A percentile compares a stretch with the other conserved stretches of the same genome.
phyloP scores from a whole-genome alignment of 2,329 filamentous ascomycete genomes.

The Aspergillus sp. region DNA sequence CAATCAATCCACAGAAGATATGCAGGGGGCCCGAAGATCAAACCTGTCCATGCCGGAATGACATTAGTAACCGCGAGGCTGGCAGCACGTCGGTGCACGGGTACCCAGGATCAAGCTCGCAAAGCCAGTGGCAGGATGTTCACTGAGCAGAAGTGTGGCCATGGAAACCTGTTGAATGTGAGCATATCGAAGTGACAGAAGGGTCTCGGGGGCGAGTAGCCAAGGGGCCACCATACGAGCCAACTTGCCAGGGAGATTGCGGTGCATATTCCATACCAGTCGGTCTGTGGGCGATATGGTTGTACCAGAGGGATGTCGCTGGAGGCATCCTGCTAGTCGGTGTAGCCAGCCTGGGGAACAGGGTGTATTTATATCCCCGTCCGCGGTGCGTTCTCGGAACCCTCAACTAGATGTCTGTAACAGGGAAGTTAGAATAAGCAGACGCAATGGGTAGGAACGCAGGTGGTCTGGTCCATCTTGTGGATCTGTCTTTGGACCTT shows the following conservation, averaged over 20 bases:
- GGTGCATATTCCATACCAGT: no score
- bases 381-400: not conserved
- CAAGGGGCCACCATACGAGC: not conserved
- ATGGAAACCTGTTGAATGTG: not conserved
- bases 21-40: not conserved
- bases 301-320: constrained; percentile 3
- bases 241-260: not conserved
- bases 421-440: constrained; percentile 1
- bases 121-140: constrained; percentile 1
- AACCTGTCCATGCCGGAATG: not conserved
- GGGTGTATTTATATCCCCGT: constrained; percentile 5
- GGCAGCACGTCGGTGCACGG: not conserved
- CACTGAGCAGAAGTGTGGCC: not conserved
- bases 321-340: constrained; percentile 5
- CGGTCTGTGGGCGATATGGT: not conserved
- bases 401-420: constrained; percentile 6
- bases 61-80: not conserved
- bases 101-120: not conserved
- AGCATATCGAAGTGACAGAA: not conserved
- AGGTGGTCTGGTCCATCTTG: not conserved
- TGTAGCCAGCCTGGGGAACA: not conserved
- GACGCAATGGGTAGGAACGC: not conserved
- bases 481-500: not conserved
- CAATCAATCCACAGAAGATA: not conserved
- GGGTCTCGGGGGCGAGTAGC: constrained; percentile 3